Evolutionary conservation across 495 filamentous ascomycete species (phyloP), one percentile per base, ranked within the genome.

Genomic region (Poronia punctata): DNA sequence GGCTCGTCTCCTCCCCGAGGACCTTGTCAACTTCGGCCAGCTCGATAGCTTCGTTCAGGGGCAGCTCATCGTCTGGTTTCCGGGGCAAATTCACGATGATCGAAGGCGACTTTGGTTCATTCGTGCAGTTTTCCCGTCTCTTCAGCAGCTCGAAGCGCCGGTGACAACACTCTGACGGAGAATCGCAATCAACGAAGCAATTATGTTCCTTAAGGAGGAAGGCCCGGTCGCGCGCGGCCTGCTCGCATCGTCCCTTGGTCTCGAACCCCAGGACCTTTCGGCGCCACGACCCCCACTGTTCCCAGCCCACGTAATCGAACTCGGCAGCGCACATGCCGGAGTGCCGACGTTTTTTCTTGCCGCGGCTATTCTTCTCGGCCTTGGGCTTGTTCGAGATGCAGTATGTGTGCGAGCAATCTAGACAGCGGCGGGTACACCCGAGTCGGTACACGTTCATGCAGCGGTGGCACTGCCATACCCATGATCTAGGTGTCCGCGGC

Each of bases 271-370:
- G 43, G 14, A 59, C 49, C 35, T 60, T 60, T 12, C 67, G 50
- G 3, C 65, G 53, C 60, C 60, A 62, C 5, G 47, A 44, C 6
- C 65, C 65, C 57, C 64, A 65, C 2, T 52, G 46, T 8, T 33
- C 49, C 68, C 67, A 71, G 1, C 62, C 64, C 3, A 15, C 18
- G 40, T 68, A 71, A 40, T 69, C 69, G 45, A 70, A 71, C 31
- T 65, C 54, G 23, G 58, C 46, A 2, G 22, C 41, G 36, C 61
- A 65, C 14, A 49, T 46, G 3, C 50, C 40, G 29, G 24, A 12
- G 2, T 22, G 1, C 7, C 47, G 42, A 10, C 46, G 38, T 7
- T 40, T 39, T 16, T 50, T 60, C 33, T 31, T 52, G 9, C 51
- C 47, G 34, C 43, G 34, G 7, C n/a, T 18, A 7, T 27, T 33